Conservation (phyloP, 75 land plant genomes). For the Azolla pinnata region DNA sequence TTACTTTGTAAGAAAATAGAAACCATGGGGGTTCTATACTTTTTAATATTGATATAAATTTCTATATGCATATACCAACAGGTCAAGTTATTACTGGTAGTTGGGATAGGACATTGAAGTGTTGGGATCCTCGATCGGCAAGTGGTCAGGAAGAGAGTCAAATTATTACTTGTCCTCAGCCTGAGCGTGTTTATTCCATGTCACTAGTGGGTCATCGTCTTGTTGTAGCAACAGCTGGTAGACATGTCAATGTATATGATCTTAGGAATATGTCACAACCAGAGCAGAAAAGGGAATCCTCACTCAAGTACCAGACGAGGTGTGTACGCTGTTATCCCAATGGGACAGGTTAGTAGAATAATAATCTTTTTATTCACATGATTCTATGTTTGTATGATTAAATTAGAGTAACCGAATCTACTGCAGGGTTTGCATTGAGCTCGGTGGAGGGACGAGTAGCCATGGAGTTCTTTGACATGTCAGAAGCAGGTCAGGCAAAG, state of each 20-base stretch:
- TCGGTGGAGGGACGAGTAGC: slow-evolving; percentile 99
- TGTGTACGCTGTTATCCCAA: slow-evolving; percentile 99
- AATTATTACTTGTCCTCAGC: slow-evolving; percentile 83
- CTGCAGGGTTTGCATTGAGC: slow-evolving; percentile 95
- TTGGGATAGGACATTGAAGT: slow-evolving; percentile 95
- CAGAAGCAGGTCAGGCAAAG: slow-evolving; percentile 85
- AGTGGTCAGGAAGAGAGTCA: slow-evolving; percentile 63
- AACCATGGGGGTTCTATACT: too few species aligned
- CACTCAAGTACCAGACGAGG: slow-evolving; percentile 94
- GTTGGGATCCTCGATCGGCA: slow-evolving; percentile 98
- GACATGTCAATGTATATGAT: slow-evolving; percentile 96
- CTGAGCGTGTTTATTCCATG: slow-evolving; percentile 95
- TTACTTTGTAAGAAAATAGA: too few species aligned
- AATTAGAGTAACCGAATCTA: neutral
- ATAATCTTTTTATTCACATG: neutral
- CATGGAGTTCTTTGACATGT: slow-evolving; percentile 98
- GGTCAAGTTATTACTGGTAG: slow-evolving; percentile 96
- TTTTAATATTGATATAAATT: too few species aligned
- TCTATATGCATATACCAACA: too few species aligned
- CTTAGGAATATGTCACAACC: slow-evolving; percentile 96
- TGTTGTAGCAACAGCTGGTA: slow-evolving; percentile 98
- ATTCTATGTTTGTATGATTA: slow-evolving; percentile 1
- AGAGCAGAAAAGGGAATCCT: slow-evolving; percentile 90
- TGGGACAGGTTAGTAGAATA: slow-evolving; percentile 72
- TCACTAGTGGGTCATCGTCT: slow-evolving; percentile 89